Conservation (phyloP, 257 asterid species). For the Ilex aquifolium region DNA sequence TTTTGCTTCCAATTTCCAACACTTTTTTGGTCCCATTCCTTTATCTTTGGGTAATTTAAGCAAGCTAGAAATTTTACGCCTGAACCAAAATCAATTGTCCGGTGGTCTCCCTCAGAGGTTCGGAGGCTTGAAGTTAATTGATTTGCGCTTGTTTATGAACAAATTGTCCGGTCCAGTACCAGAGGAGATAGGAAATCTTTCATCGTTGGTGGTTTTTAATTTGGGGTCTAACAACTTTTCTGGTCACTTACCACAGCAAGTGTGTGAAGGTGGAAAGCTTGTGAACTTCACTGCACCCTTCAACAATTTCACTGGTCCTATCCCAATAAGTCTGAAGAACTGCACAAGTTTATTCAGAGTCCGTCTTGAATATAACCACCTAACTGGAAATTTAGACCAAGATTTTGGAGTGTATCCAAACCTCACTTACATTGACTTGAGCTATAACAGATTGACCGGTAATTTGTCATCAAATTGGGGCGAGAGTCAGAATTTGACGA, state of each 20-base stretch:
- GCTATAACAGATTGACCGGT: conserved; percentile 25
- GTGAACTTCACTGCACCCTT: conserved; percentile 3
- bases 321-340: conserved; percentile 31
- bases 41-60: no score
- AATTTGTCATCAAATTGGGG: conserved; percentile 35
- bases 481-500: conserved; percentile 10
- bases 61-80: no score
- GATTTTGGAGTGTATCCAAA: conserved; percentile 28
- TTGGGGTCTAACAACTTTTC: conserved; percentile 19
- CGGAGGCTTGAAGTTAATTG: no score
- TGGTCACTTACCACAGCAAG: conserved; percentile 27
- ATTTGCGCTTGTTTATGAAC: no score
- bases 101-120: no score
- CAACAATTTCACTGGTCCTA: conserved; percentile 22
- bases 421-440: conserved; percentile 19
- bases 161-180: no score
- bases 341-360: conserved; percentile 24
- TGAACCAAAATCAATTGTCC: no score
- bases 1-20: no score
- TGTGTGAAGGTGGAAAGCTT: conserved; percentile 21
- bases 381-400: conserved; percentile 27
- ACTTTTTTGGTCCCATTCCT: no score
- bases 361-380: conserved; percentile 20
- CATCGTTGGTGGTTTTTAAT: conserved; percentile 4
- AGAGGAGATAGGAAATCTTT: conserved; percentile 6